A percentile compares a stretch with the other conserved stretches of the same genome.
Evolutionary conservation across 306 rosid genomes (phyloP).

Genomic region (Rubus idaeus): DNA sequence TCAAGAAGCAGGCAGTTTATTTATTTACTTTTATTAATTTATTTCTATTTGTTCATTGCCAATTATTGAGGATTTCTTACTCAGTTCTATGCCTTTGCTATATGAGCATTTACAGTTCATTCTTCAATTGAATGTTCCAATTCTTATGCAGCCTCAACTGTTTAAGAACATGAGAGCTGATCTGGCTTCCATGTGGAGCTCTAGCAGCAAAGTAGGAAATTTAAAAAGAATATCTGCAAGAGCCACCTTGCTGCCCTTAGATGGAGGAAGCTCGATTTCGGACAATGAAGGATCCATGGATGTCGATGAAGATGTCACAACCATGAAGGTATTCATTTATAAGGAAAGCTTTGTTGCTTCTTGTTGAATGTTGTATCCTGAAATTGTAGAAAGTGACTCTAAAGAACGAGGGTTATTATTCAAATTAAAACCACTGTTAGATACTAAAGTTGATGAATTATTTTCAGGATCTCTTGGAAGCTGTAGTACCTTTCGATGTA

Average conservation of each 20-base stretch:
- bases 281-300: constrained; percentile 39
- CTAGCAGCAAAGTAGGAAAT: constrained; percentile 56
- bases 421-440: not conserved
- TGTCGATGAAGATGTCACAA: constrained; percentile 57
- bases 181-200: constrained; percentile 91
- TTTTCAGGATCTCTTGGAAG: constrained; percentile 91
- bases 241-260: constrained; percentile 41
- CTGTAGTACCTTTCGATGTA: constrained; percentile 86
- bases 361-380: not conserved
- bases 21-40: too few relatives aligned
- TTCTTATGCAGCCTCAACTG: constrained; percentile 71
- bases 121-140: constrained; percentile 5
- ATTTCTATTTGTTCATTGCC: too few relatives aligned
- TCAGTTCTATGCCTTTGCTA: constrained; percentile 5
- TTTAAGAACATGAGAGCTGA: constrained; percentile 83
- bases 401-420: not conserved
- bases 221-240: constrained; percentile 48
- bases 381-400: not conserved
- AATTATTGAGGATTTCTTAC: not conserved
- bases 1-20: too few relatives aligned
- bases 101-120: not conserved
- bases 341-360: constrained; percentile 7
- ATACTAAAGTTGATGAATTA: not conserved
- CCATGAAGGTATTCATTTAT: constrained; percentile 61
- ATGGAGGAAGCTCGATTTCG: constrained; percentile 41